Conservation (phyloP, 164 flowering plant genomes). For the Brasenia schreberi region DNA sequence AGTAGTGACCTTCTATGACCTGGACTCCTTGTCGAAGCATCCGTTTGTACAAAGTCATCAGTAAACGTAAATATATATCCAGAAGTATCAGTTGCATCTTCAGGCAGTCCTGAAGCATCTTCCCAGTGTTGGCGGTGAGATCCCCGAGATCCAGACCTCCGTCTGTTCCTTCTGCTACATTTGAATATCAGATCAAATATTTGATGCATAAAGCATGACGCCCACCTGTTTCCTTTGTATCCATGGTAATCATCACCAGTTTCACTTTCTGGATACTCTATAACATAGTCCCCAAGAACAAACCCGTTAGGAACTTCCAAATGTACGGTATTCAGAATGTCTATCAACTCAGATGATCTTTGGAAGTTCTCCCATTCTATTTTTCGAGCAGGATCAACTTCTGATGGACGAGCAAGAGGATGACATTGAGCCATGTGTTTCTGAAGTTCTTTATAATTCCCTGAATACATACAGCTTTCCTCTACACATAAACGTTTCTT, state of each 20-base stretch:
- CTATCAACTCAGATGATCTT: conserved; percentile 85
- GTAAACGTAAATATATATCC: conserved; percentile 18
- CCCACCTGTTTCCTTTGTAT: conserved; percentile 89
- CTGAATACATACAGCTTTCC: conserved; percentile 42
- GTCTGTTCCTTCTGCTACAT: conserved; percentile 70
- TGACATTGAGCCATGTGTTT: conserved; percentile 69
- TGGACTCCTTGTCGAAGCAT: background rate
- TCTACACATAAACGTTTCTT: conserved; percentile 73
- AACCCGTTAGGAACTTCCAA: conserved; percentile 87
- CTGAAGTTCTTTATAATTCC: conserved; percentile 56
- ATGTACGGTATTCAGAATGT: conserved; percentile 86
- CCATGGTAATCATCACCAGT: conserved; percentile 75
- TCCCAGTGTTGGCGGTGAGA: conserved; percentile 26
- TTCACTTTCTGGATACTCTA: conserved; percentile 83
- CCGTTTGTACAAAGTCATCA: background rate
- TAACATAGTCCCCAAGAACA: conserved; percentile 91
- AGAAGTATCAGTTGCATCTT: conserved; percentile 48
- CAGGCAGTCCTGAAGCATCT: conserved; percentile 71
- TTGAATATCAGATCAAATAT: conserved; percentile 35
- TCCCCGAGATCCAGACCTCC: conserved; percentile 1
- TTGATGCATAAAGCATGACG: conserved; percentile 74
- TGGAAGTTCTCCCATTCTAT: conserved; percentile 97
- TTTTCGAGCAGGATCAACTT: conserved; percentile 78
- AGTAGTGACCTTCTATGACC: too few relatives aligned
- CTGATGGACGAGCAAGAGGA: conserved; percentile 84